Conservation (phyloP, 495 filamentous ascomycete genomes). For the Trichoderma asperelloides region DNA sequence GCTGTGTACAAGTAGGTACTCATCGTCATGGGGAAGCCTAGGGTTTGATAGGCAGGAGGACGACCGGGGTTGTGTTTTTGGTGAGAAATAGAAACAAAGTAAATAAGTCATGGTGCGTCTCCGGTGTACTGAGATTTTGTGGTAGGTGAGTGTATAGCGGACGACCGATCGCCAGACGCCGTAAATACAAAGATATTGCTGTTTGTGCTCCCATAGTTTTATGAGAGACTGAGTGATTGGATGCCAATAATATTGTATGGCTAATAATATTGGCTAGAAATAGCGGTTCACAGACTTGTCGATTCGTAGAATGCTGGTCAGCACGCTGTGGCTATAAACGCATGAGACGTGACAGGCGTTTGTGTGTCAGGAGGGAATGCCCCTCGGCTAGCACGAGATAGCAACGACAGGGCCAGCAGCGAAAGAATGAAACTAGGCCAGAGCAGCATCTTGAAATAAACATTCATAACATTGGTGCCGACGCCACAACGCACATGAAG, state of each 20-base stretch:
- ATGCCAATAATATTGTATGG: not conserved
- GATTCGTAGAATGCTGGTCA: not conserved
- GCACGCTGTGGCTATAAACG: not conserved
- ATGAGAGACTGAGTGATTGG: not conserved
- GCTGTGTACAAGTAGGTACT: not conserved
- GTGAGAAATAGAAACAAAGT: not conserved
- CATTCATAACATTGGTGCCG: not conserved
- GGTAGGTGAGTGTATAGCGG: not conserved
- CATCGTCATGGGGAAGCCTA: not conserved
- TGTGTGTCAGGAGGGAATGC: not conserved
- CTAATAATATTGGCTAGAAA: not conserved
- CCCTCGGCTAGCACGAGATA: not conserved
- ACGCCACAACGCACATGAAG: not conserved
- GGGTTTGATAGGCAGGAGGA: not conserved
- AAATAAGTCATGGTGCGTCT: not conserved
- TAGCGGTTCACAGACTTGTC: not conserved
- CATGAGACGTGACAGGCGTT: not conserved
- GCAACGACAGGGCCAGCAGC: not conserved
- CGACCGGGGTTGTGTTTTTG: not conserved
- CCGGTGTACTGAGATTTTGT: not conserved
- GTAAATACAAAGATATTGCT: not conserved
- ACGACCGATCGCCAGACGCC: not conserved
- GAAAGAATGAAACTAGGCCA: not conserved
- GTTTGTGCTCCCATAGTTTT: not conserved
- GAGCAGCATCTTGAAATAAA: not conserved